Evolutionary conservation across 73 alveolate species (phyloP), one percentile per base, ranked within the genome.

Genomic region (Paramecium sexaurelia): DNA sequence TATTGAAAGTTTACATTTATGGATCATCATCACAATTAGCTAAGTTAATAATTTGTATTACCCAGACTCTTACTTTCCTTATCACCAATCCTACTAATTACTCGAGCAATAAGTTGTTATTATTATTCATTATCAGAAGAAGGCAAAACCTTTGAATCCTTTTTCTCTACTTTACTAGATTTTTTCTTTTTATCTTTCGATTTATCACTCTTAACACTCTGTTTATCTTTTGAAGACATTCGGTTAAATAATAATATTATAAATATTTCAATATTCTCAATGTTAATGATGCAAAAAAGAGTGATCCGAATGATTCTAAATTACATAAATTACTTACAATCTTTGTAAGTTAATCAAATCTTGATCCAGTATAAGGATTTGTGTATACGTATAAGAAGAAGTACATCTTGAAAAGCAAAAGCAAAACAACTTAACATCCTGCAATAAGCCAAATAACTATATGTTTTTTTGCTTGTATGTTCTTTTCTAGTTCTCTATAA

Each of bases 391-490:
- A 78, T 17, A 41, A 61, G 57, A 94, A 94, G 85, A 94, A 94
- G 37, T 94, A 91, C 78, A 94, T 73, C 90, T 94, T 94, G 75
- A 94, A 78, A 7, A 94, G 85, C 55, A 94, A 92, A 55, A 94
- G 85, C 24, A 94, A 83, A 10, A 92, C 91, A 13, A 94, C 66
- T 56, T 94, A 94, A 47, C 94, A 92, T 45, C 94, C 92, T 6
- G 93, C 87, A 69, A 94, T 94, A 10, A 94, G 85, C 55, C 95
- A 94, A 17, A 94, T 84, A 40, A 94, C 91, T 22, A 94, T 92
- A 88, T 92, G 94, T 88, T 94, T 94, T 87, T 94, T 94, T 45
- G 94, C 94, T 75, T 94, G 93, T 67, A 92, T 95, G 78, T 86
- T 85, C 83, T 94, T 94, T 55, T 91, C 92, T 55, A 94, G 68